Evolutionary conservation across 352 stramenopile species (phyloP).

Genomic region (Plasmopara viticola): DNA sequence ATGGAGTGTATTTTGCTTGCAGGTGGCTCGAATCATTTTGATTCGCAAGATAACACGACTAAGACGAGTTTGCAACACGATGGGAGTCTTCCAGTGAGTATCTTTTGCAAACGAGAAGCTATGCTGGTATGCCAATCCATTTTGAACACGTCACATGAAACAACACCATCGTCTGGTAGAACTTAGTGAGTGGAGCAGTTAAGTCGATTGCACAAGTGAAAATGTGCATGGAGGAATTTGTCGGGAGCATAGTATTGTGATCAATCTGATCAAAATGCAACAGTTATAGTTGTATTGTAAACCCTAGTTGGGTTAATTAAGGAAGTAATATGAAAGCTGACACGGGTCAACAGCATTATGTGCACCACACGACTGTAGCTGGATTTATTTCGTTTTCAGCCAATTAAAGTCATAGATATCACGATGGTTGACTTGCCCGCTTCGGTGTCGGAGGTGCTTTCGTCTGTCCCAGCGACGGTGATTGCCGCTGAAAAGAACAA

Average conservation of each 20-base stretch:
- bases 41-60: constrained; percentile 18
- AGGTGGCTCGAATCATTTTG: constrained; percentile 30
- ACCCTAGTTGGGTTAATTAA: neutral
- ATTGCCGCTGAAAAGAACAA: neutral
- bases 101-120: constrained; percentile 28
- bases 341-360: constrained; percentile 7
- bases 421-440: constrained; percentile 13
- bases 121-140: constrained; percentile 19
- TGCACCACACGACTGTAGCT: constrained; percentile 5
- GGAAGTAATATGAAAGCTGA: neutral
- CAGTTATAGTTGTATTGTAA: too few relatives aligned
- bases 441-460: constrained; percentile 1
- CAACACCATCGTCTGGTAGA: neutral
- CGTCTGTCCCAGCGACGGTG: constrained; percentile 3
- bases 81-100: constrained; percentile 32
- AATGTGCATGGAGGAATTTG: too few relatives aligned
- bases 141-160: constrained; percentile 10
- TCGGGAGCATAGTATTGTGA: too few relatives aligned
- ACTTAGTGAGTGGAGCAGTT: neutral
- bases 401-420: constrained; percentile 13
- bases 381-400: constrained; percentile 7
- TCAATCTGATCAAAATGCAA: too few relatives aligned
- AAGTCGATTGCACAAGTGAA: too few relatives aligned
- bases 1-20: constrained; percentile 36
- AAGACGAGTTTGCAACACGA: constrained; percentile 31